These are phyloP conservation scores for Neoarthrinium moseri DNA, from an alignment of 2,329 filamentous ascomycete genomes.

Conservation along the genomic window DNA sequence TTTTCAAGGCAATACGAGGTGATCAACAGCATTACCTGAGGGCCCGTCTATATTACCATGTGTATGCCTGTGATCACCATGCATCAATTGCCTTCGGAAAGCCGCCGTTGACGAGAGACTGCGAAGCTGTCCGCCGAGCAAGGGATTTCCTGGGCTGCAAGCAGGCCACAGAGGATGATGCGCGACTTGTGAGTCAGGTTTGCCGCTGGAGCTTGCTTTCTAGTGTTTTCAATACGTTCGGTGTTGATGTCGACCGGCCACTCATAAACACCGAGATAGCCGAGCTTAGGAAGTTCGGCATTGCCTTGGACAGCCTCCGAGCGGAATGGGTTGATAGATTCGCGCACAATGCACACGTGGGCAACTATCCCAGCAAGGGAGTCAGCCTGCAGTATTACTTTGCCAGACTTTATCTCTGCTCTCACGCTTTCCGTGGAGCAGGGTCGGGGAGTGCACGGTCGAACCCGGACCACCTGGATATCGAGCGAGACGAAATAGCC, in stretches of 20 bases:
- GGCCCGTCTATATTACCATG: conserved; percentile 60
- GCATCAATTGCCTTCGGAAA: conserved; percentile 58
- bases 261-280: conserved; percentile 15
- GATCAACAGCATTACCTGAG: conserved; percentile 49
- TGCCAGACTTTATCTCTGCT: conserved; percentile 32
- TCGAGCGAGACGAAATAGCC: conserved; percentile 23
- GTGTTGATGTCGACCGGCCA: conserved; percentile 12
- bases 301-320: conserved; percentile 19
- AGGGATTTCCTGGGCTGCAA: conserved; percentile 10
- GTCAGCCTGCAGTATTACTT: conserved; percentile 31
- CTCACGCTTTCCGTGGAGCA: conserved; percentile 27
- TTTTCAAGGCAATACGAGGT: conserved; percentile 45
- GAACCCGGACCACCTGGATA: conserved; percentile 6
- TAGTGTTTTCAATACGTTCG: conserved; percentile 14
- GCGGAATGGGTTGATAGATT: conserved; percentile 21
- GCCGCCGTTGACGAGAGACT: conserved; percentile 15
- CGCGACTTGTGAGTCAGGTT: conserved; percentile 16
- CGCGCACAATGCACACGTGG: conserved; percentile 23
- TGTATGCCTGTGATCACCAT: conserved; percentile 67
- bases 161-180: conserved; percentile 14
- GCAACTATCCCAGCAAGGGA: conserved; percentile 30
- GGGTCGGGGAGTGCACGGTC: neutral
- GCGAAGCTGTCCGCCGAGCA: conserved; percentile 6
- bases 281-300: conserved; percentile 16
- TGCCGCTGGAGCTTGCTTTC: conserved; percentile 13